Percentiles rank a stretch among this genome's conserved stretches.
These are phyloP conservation scores for Candida palmyrensis DNA, from an alignment of 805 yeast genomes.

Conservation along the genomic window DNA sequence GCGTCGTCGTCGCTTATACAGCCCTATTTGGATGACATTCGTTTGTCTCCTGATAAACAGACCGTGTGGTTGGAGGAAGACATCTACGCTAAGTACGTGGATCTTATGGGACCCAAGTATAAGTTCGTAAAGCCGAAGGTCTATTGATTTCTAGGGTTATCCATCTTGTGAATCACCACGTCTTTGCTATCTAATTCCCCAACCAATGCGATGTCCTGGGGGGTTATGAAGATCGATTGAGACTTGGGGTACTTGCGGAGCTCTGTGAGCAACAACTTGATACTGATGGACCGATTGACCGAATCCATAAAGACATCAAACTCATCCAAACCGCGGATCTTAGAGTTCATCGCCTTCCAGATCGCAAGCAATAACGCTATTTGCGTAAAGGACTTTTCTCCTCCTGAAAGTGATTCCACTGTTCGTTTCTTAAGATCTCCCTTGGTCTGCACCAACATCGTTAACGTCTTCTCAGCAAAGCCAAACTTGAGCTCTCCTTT, in stretches of 20 bases:
- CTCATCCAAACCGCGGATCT: constrained; percentile 88
- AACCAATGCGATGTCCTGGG: constrained; percentile 77
- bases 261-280: constrained; percentile 66
- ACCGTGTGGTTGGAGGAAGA: neutral
- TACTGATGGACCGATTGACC: constrained; percentile 76
- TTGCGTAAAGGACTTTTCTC: constrained; percentile 93
- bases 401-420: constrained; percentile 88
- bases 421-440: constrained; percentile 56
- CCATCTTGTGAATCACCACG: constrained; percentile 62
- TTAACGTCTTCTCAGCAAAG: constrained; percentile 43
- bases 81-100: neutral
- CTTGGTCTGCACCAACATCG: constrained; percentile 58
- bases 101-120: too few relatives aligned
- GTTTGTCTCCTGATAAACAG: too few relatives aligned
- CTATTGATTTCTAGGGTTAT: constrained; percentile 25
- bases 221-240: constrained; percentile 91
- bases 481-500: constrained; percentile 69
- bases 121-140: too few relatives aligned
- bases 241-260: constrained; percentile 59
- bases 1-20: constrained; percentile 1
- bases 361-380: constrained; percentile 81
- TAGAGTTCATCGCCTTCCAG: constrained; percentile 89
- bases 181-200: constrained; percentile 50
- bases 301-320: constrained; percentile 98
- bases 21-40: constrained; percentile 1